phyloP scores from a whole-genome alignment of 257 asterid genomes.

The Nicotiana attenuata region DNA sequence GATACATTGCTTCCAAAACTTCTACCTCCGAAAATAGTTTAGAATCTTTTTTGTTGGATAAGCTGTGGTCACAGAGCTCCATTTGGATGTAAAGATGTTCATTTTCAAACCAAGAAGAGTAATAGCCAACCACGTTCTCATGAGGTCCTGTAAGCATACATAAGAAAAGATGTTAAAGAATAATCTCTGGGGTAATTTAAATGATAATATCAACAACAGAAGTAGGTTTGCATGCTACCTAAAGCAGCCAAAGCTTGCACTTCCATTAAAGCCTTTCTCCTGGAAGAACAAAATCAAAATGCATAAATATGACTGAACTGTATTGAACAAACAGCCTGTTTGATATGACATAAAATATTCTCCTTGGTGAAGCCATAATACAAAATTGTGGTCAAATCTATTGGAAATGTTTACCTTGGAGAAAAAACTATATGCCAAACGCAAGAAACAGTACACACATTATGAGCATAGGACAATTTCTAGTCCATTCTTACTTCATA shows the following conservation, averaged over 20 bases:
- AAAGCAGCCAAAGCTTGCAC: slow-evolving; percentile 93
- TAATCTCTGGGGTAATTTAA: neutral
- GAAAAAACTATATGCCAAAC: neutral
- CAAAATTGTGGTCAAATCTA: neutral
- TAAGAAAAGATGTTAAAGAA: neutral
- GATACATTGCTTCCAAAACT: slow-evolving; percentile 68
- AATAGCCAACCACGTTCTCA: slow-evolving; percentile 74
- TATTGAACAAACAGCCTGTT: neutral
- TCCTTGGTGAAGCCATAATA: neutral
- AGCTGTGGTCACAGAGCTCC: slow-evolving; percentile 91
- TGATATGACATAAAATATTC: neutral
- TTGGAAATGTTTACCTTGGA: neutral
- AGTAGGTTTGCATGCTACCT: slow-evolving; percentile 34
- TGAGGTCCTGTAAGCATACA: slow-evolving; percentile 59
- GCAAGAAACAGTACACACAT: neutral
- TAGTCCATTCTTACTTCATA: neutral
- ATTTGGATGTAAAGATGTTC: slow-evolving; percentile 82
- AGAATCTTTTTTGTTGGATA: slow-evolving; percentile 37
- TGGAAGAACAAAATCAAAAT: slow-evolving; percentile 24
- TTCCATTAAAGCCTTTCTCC: slow-evolving; percentile 95
- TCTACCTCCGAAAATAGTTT: slow-evolving; percentile 54
- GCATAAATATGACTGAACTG: neutral
- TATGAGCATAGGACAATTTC: neutral
- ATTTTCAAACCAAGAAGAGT: slow-evolving; percentile 88
- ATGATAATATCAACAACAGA: neutral